Percentiles rank a stretch among this genome's conserved stretches.
Evolutionary conservation across 257 asterid genomes (phyloP).

Genomic region (Nicotiana benthamiana): DNA sequence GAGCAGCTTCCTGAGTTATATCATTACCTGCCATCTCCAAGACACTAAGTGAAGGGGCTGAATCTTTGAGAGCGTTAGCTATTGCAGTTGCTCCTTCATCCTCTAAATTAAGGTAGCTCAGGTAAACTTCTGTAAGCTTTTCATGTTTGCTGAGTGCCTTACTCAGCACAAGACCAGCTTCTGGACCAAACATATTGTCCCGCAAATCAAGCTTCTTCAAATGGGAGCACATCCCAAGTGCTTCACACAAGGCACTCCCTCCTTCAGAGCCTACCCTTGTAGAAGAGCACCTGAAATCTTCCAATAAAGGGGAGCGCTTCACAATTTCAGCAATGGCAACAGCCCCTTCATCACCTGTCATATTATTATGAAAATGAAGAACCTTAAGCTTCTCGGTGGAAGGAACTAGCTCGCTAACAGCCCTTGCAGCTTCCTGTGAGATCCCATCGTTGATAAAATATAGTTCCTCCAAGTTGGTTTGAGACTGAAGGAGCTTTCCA

Average conservation of each 20-base stretch:
- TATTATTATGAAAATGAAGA: conserved; percentile 89
- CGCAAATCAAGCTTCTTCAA: conserved; percentile 86
- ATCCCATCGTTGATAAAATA: conserved; percentile 87
- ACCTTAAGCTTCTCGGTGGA: conserved; percentile 56
- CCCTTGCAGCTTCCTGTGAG: conserved; percentile 90
- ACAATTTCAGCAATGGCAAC: conserved; percentile 64
- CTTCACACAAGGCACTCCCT: conserved; percentile 75
- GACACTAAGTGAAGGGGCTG: conserved; percentile 59
- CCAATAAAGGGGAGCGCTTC: conserved; percentile 59
- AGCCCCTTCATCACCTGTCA: conserved; percentile 98
- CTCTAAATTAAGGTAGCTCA: conserved; percentile 84
- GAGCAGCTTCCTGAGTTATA: conserved; percentile 64
- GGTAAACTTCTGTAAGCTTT: conserved; percentile 55
- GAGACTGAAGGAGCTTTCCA: conserved; percentile 69
- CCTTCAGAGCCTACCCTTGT: conserved; percentile 86
- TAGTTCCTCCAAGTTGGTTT: conserved; percentile 65
- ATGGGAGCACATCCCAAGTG: conserved; percentile 52
- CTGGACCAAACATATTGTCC: conserved; percentile 87
- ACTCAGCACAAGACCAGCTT: conserved; percentile 72
- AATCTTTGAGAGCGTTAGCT: conserved; percentile 51
- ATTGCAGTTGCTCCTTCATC: conserved; percentile 77
- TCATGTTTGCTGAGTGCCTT: conserved; percentile 43
- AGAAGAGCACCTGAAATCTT: conserved; percentile 90
- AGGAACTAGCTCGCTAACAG: conserved; percentile 80
- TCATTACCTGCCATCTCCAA: conserved; percentile 96